phyloP scores from a whole-genome alignment of 495 filamentous ascomycete species.

The Friedmanniomyces simplex region DNA sequence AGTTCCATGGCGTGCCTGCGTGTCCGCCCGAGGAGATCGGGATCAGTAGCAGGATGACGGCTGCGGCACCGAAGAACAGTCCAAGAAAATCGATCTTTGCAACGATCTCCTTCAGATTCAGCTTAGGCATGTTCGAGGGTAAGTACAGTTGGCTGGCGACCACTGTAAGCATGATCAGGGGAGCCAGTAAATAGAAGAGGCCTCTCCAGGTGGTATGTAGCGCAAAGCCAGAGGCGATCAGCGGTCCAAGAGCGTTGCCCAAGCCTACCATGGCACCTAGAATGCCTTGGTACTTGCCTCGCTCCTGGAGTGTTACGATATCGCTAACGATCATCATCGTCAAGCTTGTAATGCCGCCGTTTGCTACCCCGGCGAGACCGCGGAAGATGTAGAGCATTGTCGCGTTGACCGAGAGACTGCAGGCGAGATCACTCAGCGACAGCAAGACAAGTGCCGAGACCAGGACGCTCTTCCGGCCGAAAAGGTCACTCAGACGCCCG shows the following conservation, averaged over 20 bases:
- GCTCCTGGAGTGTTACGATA: constrained; percentile 25
- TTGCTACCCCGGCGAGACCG: constrained; percentile 39
- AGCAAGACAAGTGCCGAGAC: constrained; percentile 38
- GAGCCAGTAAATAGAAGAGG: constrained; percentile 26
- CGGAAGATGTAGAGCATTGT: constrained; percentile 46
- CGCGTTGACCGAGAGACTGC: constrained; percentile 35
- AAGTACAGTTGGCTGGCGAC: constrained; percentile 30
- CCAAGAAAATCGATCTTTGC: constrained; percentile 49
- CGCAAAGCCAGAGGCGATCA: constrained; percentile 25
- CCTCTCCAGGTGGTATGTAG: constrained; percentile 25
- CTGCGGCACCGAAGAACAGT: constrained; percentile 39
- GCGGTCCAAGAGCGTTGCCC: constrained; percentile 25
- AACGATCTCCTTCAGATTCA: constrained; percentile 33
- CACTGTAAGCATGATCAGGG: constrained; percentile 22
- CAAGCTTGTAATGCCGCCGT: constrained; percentile 25
- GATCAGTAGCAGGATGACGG: constrained; percentile 48
- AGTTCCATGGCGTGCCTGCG: constrained; percentile 49
- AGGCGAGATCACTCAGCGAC: constrained; percentile 35
- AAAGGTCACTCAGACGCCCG: constrained; percentile 42
- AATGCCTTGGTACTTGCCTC: constrained; percentile 31
- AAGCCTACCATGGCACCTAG: constrained; percentile 25
- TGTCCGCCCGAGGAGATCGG: constrained; percentile 52
- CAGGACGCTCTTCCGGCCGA: constrained; percentile 38
- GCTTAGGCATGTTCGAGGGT: constrained; percentile 30
- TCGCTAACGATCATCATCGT: constrained; percentile 31